Base-by-base conservation (phyloP, 2,329 filamentous ascomycete species). In the Colletotrichum sp. region DNA sequence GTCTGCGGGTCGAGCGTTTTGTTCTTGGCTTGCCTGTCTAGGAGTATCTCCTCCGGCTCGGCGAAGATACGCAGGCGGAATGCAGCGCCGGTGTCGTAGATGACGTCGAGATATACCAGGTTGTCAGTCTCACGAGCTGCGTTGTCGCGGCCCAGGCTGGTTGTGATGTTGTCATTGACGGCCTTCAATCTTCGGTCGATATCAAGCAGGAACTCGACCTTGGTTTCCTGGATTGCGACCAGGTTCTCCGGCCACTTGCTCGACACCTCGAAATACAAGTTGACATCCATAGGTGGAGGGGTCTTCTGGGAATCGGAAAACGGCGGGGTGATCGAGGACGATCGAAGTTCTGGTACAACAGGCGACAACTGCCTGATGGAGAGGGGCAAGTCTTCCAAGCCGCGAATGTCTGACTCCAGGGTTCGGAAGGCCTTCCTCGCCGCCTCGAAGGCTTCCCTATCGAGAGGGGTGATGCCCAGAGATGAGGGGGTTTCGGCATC, bases 201-300 rank as follows among this genome's bases (percentile, higher is more conserved):
- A 78, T 92, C 90, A 5, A 98, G 85, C 6, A 97, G 87, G 80
- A 99, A 98, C 5, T 97, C 97, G 51, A 97, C 90, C 83, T 99
- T 99, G 15, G 95, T 96, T 79, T 95, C 92, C 82, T 99, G 97
- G 70, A 98, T 98, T 7, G 96, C 96, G 5, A 91, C 91, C 11
- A 98, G 85, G 80, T 97, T 95, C 80, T 98, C 96, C 0, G 97
- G 97, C 97, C 97, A 99, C 77, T 95, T 93, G 59, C 92, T 93
- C 8, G 97, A 98, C 6, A 94, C 94, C 84, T 99, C 97, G 78
- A 99, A 98, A 80, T 96, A 96, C 62, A 99, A 88, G 55, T 95
- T 90, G 36, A 97, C 90, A 77, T 97, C 93, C 77, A 96, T 93
- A 1, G 94, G 93, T 31, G 82, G 80, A 68, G 87, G 78, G 21